Evolutionary conservation across 2,329 filamentous ascomycete genomes (phyloP).

Genomic region (Fusarium palustre): DNA sequence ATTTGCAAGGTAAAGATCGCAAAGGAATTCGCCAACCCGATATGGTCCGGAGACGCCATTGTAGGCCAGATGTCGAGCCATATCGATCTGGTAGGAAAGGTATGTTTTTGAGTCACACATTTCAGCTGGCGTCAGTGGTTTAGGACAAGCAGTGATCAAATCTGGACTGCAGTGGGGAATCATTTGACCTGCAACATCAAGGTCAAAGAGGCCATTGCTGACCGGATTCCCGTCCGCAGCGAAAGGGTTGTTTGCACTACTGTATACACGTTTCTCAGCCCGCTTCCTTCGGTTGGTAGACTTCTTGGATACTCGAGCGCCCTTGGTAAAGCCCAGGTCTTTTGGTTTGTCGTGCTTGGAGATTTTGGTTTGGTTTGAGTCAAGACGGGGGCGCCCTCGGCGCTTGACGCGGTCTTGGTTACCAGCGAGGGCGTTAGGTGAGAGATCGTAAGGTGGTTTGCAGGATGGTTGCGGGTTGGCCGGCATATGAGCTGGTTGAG

Average conservation of each 20-base stretch:
- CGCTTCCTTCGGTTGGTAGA: neutral
- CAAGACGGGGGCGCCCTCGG: neutral
- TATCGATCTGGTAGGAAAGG: constrained; percentile 32
- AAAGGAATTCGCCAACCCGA: constrained; percentile 40
- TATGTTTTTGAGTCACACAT: constrained; percentile 5
- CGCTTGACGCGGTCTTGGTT: neutral
- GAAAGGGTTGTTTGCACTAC: neutral
- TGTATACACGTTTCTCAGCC: neutral
- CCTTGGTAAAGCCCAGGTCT: constrained; percentile 12
- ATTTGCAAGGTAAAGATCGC: constrained; percentile 28
- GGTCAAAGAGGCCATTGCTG: too few species aligned
- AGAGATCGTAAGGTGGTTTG: constrained; percentile 10
- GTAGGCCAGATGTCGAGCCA: constrained; percentile 34
- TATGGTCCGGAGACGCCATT: constrained; percentile 36
- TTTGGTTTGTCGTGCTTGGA: neutral
- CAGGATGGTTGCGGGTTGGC: neutral
- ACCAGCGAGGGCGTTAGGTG: neutral
- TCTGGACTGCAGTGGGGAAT: constrained; percentile 8
- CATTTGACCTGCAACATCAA: neutral
- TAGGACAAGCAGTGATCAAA: constrained; percentile 4
- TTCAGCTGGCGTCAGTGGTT: constrained; percentile 9
- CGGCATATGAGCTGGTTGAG: neutral
- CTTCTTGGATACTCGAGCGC: neutral
- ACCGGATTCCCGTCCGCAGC: neutral
- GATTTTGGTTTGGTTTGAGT: neutral